phyloP scores from a whole-genome alignment of 176 grass and related monocot species.

The Cenchrus purpureus region DNA sequence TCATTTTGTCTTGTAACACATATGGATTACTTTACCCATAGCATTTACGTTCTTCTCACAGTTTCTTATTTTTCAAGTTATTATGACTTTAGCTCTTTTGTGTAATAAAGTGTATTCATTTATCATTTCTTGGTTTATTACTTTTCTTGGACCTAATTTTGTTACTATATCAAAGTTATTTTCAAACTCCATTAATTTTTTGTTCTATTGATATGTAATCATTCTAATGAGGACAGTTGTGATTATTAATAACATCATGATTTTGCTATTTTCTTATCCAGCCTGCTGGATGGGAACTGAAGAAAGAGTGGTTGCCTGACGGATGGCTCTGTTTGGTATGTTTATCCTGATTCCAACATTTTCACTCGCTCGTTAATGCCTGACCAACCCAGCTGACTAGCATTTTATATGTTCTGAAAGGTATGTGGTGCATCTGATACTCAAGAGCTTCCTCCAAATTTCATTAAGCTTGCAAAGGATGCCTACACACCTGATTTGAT shows the following conservation, averaged over 20 bases:
- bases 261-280: conserved; percentile 47
- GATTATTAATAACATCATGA: neutral
- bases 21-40: too few species aligned
- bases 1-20: too few species aligned
- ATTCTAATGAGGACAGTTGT: neutral
- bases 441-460: conserved; percentile 90
- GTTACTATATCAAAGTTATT: neutral
- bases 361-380: conserved; percentile 22
- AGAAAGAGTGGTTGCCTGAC: conserved; percentile 89
- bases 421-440: conserved; percentile 95
- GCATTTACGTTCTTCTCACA: too few species aligned
- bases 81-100: too few species aligned
- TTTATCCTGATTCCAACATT: conserved; percentile 21
- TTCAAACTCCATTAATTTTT: conserved; percentile 19
- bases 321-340: conserved; percentile 96
- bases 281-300: conserved; percentile 93
- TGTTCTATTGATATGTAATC: neutral
- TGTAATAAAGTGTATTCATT: too few species aligned
- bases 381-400: conserved; percentile 23
- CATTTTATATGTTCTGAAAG: conserved; percentile 50
- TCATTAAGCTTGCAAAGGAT: conserved; percentile 94
- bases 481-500: conserved; percentile 97
- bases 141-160: neutral
- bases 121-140: too few species aligned
- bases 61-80: too few species aligned